A percentile compares a stretch with the other conserved stretches of the same genome.
phyloP scores from a whole-genome alignment of 2,329 filamentous ascomycete genomes.

The Hypoxylon sp. region DNA sequence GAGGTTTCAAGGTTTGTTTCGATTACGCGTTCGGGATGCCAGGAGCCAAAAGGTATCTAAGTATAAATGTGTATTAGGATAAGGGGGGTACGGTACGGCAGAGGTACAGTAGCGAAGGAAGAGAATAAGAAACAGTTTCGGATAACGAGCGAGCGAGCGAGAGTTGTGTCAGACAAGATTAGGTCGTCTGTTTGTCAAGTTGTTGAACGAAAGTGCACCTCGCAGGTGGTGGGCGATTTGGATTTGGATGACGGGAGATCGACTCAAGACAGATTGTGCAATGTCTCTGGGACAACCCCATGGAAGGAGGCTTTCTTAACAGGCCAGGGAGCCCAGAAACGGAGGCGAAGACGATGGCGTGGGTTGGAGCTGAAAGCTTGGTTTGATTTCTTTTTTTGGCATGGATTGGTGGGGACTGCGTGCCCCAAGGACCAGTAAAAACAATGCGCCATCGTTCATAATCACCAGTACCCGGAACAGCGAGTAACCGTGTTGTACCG shows the following conservation, averaged over 20 bases:
- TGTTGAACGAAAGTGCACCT: constrained; percentile 36
- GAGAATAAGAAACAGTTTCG: constrained; percentile 31
- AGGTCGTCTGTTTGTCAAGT: constrained; percentile 13
- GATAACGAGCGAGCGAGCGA: constrained; percentile 33
- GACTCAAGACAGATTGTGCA: constrained; percentile 38
- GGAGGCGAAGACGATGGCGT: constrained; percentile 30
- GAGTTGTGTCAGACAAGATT: constrained; percentile 20
- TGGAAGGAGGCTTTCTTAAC: constrained; percentile 20
- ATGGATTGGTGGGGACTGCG: constrained; percentile 9
- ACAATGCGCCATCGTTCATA: constrained; percentile 28
- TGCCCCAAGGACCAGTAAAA: constrained; percentile 14
- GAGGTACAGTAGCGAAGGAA: constrained; percentile 29
- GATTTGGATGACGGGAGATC: constrained; percentile 36
- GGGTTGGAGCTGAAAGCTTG: constrained; percentile 32
- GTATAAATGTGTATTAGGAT: constrained; percentile 25
- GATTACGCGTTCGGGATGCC: constrained; percentile 45
- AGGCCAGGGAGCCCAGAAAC: constrained; percentile 30
- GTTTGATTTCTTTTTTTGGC: constrained; percentile 42
- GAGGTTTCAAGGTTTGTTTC: constrained; percentile 43
- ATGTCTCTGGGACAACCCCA: constrained; percentile 29
- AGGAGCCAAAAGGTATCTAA: constrained; percentile 19
- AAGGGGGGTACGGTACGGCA: constrained; percentile 24
- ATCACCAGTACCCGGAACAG: constrained; percentile 22
- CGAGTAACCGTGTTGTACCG: constrained; percentile 21
- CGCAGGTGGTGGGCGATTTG: constrained; percentile 19